phyloP scores from a whole-genome alignment of 257 asterid species.

The Nicotiana sylvestris region DNA sequence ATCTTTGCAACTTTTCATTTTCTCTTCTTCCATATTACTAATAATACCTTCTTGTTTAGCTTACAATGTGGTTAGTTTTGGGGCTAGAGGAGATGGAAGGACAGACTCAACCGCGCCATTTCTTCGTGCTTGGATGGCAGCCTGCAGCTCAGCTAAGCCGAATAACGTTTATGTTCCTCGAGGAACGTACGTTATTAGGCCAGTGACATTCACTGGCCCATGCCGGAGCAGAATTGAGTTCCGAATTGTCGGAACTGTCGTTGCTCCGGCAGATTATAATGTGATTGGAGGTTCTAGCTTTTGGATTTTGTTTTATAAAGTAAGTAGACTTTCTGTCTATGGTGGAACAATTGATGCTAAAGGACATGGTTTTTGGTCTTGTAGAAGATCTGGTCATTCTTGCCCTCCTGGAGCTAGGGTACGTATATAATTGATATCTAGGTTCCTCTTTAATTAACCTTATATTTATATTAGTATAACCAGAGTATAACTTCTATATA shows the following conservation, averaged over 20 bases:
- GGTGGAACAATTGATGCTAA: conserved; percentile 74
- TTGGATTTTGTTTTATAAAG: conserved; percentile 64
- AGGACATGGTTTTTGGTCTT: conserved; percentile 55
- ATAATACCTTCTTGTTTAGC: conserved; percentile 24
- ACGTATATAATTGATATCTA: not conserved
- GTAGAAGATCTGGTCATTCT: conserved; percentile 27
- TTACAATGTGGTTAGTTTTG: conserved; percentile 51
- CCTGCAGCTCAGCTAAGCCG: conserved; percentile 52
- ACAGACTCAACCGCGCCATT: conserved; percentile 63
- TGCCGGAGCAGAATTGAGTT: conserved; percentile 49
- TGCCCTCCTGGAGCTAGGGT: conserved; percentile 78
- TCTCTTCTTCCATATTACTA: conserved; percentile 1
- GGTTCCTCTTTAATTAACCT: not conserved
- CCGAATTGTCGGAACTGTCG: conserved; percentile 45
- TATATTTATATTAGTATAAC: too few species aligned
- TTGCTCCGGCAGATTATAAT: conserved; percentile 51
- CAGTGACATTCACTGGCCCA: conserved; percentile 54
- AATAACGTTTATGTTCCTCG: conserved; percentile 52
- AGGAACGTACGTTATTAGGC: conserved; percentile 42
- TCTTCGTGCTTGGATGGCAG: conserved; percentile 61
- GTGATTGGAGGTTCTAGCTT: conserved; percentile 40
- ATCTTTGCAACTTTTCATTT: conserved; percentile 1
- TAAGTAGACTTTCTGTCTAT: conserved; percentile 40
- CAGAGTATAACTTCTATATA: too few species aligned
- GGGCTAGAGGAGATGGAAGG: conserved; percentile 67